These are phyloP conservation scores for Talaromyces amestolkiae DNA, from an alignment of 2,329 filamentous ascomycete genomes.

Conservation along the genomic window DNA sequence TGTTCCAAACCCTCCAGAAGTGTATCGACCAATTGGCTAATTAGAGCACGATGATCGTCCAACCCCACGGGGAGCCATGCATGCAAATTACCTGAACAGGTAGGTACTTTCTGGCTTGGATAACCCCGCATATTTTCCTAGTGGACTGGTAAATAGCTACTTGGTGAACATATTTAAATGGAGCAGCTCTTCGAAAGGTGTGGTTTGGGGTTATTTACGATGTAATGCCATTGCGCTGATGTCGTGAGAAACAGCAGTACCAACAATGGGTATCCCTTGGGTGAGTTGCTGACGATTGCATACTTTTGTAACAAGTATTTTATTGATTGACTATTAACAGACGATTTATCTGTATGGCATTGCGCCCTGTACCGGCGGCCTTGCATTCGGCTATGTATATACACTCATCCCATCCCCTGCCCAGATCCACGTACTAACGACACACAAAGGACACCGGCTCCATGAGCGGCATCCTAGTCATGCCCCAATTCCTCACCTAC, in stretches of 20 bases:
- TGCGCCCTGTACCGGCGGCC: slow-evolving; percentile 27
- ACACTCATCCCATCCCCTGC: neutral
- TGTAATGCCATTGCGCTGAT: neutral
- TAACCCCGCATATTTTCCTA: neutral
- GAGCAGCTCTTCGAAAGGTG: neutral
- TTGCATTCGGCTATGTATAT: slow-evolving; percentile 30
- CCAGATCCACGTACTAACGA: neutral
- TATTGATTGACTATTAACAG: slow-evolving; percentile 1
- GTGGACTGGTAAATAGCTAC: neutral
- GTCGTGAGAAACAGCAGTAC: neutral
- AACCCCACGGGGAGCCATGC: neutral
- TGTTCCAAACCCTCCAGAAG: neutral
- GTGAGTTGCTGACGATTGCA: neutral
- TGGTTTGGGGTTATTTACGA: too few relatives aligned
- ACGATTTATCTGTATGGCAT: slow-evolving; percentile 29
- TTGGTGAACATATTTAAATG: neutral
- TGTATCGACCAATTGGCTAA: neutral
- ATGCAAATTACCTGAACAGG: neutral
- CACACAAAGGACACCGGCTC: slow-evolving; percentile 23
- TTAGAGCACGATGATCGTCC: neutral
- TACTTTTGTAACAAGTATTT: neutral
- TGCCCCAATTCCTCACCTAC: slow-evolving; percentile 27
- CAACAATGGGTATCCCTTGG: slow-evolving; percentile 15
- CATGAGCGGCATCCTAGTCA: slow-evolving; percentile 26
- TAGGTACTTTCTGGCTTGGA: neutral